A percentile compares a stretch with the other conserved stretches of the same genome.
Conservation (phyloP, 176 grass and related monocot species). For the Eleusine coracana region DNA sequence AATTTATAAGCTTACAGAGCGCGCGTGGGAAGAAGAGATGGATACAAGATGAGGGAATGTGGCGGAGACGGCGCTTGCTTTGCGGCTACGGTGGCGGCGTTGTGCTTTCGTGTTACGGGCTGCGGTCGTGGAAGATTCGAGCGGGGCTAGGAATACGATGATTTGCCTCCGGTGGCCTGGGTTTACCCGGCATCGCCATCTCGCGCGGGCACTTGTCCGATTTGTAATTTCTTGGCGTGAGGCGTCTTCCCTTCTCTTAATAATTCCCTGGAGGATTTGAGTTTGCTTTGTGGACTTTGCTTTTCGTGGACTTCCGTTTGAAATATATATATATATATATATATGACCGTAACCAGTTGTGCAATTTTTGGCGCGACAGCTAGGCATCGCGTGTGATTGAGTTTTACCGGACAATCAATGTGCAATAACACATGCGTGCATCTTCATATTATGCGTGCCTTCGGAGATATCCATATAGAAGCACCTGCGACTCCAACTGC, state of each 20-base stretch:
- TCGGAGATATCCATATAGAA: neutral
- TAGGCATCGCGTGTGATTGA: neutral
- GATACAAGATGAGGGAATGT: neutral
- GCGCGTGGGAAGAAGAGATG: neutral
- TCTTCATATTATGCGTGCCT: neutral
- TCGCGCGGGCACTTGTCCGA: neutral
- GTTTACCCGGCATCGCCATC: neutral
- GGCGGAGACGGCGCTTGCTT: constrained; percentile 31
- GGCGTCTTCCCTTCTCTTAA: neutral
- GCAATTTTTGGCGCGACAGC: neutral
- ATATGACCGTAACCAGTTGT: neutral
- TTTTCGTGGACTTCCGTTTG: neutral
- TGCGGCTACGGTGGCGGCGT: neutral
- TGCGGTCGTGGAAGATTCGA: neutral
- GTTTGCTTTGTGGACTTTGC: neutral
- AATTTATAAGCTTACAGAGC: neutral
- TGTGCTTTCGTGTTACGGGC: constrained; percentile 18
- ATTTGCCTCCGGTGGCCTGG: neutral
- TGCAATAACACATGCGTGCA: neutral
- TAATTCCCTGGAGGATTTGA: neutral
- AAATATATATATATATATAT: neutral
- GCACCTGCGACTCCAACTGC: neutral
- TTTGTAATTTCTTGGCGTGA: neutral
- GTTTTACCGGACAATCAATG: neutral
- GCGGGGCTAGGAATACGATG: neutral